Base-by-base conservation (phyloP, 208 protist species). In the Crithidia fasciculata region DNA sequence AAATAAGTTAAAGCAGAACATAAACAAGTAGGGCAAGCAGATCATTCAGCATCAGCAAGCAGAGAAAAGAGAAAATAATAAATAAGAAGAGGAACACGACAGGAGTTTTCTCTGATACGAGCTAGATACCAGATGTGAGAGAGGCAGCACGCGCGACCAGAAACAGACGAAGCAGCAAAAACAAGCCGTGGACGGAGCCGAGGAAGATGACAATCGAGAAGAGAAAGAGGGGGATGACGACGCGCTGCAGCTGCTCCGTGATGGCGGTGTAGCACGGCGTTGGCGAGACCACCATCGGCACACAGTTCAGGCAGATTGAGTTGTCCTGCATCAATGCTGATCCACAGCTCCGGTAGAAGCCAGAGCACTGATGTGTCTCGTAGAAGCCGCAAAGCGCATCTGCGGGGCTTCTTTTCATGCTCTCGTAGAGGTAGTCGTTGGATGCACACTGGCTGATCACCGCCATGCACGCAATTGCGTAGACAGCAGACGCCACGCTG, bases 401-500 rank as follows among this genome's bases (percentile, higher is more conserved):
- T 8, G 2, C 6, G 19, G 19, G 7, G 60, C 54, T 19, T 0
- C 36, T 18, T 0, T 15, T 37, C 50, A 68, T 53, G 5, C 28
- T 10, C 5, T 54, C 4, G 2, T 41, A 3, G 18, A 54, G 3
- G 60, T 65, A 65, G 3, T 65, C 60, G 44, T 65, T 65, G 9
- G 44, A 37, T 9, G 36, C 47, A 43, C 19, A 65, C 44, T 41
- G 44, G 10, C 44, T 36, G 60, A 65, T 65, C 4, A 65, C 15
- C 60, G 28, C 45, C 9, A 54, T 36, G 19, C 60, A 65, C 5
- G 53, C 18, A 16, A 65, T 19, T 2, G 60, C 59, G 16, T 71
- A 73, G 10, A 70, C 84, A 18, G 85, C 68, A 3, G 74, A 19
- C 8, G 64, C 47, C 16, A 63, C 53, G 0, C 53, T 43, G 47